These are phyloP conservation scores for Kwoniella dejecticola DNA, from an alignment of 768 basidiomycete species.

Conservation along the genomic window DNA sequence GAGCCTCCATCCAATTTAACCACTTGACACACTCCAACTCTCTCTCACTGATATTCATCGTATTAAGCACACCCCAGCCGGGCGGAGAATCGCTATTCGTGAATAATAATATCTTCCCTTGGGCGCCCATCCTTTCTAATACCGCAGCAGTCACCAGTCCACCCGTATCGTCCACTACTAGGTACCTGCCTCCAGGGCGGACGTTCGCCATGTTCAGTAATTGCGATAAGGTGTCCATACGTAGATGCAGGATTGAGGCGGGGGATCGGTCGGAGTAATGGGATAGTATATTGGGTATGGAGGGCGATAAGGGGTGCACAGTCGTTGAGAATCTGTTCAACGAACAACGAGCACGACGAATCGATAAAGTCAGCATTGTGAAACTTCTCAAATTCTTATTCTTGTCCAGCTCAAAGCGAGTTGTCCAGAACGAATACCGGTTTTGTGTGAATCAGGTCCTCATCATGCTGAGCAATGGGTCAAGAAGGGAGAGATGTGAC, in stretches of 20 bases:
- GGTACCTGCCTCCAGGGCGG: constrained; percentile 78
- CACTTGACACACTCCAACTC: constrained; percentile 59
- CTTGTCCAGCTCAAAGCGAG: too few species aligned
- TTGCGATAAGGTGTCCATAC: constrained; percentile 85
- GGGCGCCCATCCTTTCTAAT: constrained; percentile 81
- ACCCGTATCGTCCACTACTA: constrained; percentile 89
- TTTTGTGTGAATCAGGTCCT: too few species aligned
- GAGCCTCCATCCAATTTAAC: constrained; percentile 88
- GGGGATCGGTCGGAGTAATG: constrained; percentile 88
- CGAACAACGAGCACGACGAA: not conserved
- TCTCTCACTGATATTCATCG: constrained; percentile 79
- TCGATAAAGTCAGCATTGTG: not conserved
- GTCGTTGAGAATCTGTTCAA: constrained; percentile 77
- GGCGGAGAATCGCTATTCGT: constrained; percentile 91
- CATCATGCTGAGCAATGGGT: too few species aligned
- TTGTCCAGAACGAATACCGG: too few species aligned
- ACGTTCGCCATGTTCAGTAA: constrained; percentile 81
- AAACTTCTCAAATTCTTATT: too few species aligned
- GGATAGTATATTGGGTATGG: constrained; percentile 79
- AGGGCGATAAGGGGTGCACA: constrained; percentile 85
- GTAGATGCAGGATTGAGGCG: constrained; percentile 69
- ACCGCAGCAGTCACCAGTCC: constrained; percentile 83
- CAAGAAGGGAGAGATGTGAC: too few species aligned
- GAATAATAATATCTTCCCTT: constrained; percentile 78
- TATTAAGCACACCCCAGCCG: constrained; percentile 75